Base-by-base conservation (phyloP, 208 protist species). In the Trypanosoma boissoni region DNA sequence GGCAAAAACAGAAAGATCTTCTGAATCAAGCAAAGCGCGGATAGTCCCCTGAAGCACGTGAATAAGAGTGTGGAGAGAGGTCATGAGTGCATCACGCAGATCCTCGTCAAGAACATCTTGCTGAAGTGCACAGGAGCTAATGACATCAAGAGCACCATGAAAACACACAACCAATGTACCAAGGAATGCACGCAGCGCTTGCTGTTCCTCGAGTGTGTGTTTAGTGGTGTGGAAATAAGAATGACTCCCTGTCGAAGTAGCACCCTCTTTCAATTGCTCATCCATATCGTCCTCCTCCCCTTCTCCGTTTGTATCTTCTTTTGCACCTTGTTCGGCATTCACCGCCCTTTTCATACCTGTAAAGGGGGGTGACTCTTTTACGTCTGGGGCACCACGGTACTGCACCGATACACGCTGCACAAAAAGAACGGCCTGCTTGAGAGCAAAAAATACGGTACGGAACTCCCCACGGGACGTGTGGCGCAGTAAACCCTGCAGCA, bases 381-480 rank as follows among this genome's bases (percentile, higher is more conserved):
- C 12, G 8, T 16, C 34, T 6, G 34, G 6, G 34, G 64, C 10
- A 3, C 8, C 21, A 21, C 64, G 64, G 32, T 69, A 70, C 12
- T 51, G 64, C 20, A 51, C 64, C 4, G 80, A 75, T 26, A 57
- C 74, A 16, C 65, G 58, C 62, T 86, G 68, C 55, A 89, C 57
- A 51, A 87, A 78, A 29, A 80, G 28, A 23, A 70, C 72, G n/a
- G 74, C 80, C 65, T 92, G 86, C 68, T 86, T 84, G 23, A 92
- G 27, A 1, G 70, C 86, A 60, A 88, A 89, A 6, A 78, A 62
- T 34, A 82, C 49, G 21, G 68, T 64, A 29, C 86, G 78, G 50
- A 81, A 85, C 59, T 83, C 72, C 18, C 80, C 77, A 3, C 77
- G 68, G 3, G 74, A 74, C 14, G 83, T 69, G 39, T 70, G 51